Evolutionary conservation across 2,329 filamentous ascomycete species (phyloP).

Genomic region (Xylariaceae sp.): DNA sequence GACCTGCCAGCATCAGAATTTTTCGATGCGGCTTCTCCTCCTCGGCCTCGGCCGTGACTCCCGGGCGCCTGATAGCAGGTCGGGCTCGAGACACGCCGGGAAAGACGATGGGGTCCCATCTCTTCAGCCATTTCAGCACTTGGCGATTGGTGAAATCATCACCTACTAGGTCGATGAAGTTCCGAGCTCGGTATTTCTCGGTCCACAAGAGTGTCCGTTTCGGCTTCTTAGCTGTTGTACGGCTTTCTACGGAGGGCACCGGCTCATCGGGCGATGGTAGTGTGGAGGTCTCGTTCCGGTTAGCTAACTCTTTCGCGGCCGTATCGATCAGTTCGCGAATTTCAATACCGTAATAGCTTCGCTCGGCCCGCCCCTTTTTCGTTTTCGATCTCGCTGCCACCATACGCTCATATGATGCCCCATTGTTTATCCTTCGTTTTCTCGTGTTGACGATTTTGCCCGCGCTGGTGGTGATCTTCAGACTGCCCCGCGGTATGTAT

Average conservation of each 20-base stretch:
- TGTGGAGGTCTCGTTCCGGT: constrained; percentile 26
- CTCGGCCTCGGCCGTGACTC: constrained; percentile 42
- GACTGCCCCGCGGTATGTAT: constrained; percentile 25
- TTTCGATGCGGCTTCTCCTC: constrained; percentile 78
- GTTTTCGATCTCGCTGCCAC: constrained; percentile 62
- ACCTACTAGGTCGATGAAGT: constrained; percentile 88
- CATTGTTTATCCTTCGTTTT: constrained; percentile 43
- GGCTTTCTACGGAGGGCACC: constrained; percentile 40
- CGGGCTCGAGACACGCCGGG: constrained; percentile 64
- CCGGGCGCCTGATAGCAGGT: constrained; percentile 40
- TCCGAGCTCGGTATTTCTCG: constrained; percentile 90
- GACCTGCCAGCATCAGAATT: constrained; percentile 83
- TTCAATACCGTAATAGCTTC: constrained; percentile 85
- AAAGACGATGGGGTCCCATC: constrained; percentile 90
- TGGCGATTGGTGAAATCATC: constrained; percentile 89
- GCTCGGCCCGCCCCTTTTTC: constrained; percentile 62
- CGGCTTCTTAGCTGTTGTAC: constrained; percentile 33
- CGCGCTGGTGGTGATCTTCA: constrained; percentile 48
- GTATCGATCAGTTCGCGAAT: constrained; percentile 78
- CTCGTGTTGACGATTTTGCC: constrained; percentile 53
- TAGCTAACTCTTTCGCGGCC: constrained; percentile 54
- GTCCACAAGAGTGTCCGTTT: constrained; percentile 73
- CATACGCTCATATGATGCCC: constrained; percentile 58
- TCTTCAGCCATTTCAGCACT: constrained; percentile 88
- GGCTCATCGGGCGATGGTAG: constrained; percentile 31